These are phyloP conservation scores for Ustilago nuda DNA, from an alignment of 1,284 basidiomycete genomes.

Conservation along the genomic window DNA sequence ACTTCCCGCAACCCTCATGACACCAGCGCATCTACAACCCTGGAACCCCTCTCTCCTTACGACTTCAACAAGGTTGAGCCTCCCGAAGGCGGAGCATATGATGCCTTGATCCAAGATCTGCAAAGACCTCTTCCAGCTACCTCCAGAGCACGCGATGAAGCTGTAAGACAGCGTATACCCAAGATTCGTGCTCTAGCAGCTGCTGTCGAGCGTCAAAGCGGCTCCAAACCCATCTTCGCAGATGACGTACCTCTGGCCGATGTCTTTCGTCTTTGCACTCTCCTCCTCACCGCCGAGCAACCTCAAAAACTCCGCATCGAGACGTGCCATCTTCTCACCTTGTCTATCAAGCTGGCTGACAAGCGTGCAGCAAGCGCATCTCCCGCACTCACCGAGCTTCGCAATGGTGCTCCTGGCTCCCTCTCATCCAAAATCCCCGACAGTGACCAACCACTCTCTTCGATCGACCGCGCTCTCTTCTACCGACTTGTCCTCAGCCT, in stretches of 20 bases:
- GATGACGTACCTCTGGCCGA: constrained; percentile 51
- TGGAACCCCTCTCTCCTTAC: constrained; percentile 45
- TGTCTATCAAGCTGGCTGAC: constrained; percentile 54
- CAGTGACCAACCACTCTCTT: constrained; percentile 56
- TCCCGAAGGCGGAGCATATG: constrained; percentile 34
- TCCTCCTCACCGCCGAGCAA: constrained; percentile 49
- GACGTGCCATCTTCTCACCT: constrained; percentile 48
- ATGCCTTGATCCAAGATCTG: constrained; percentile 38
- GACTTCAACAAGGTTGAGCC: constrained; percentile 34
- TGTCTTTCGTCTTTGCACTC: constrained; percentile 53
- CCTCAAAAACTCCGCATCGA: constrained; percentile 50
- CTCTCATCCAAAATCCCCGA: constrained; percentile 57
- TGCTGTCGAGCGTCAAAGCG: constrained; percentile 46
- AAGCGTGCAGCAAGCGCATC: constrained; percentile 48
- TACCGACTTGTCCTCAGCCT: constrained; percentile 58
- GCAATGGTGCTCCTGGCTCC: constrained; percentile 60
- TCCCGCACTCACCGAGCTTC: constrained; percentile 50
- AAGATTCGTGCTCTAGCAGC: constrained; percentile 46
- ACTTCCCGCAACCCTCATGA: constrained; percentile 30
- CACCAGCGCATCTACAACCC: constrained; percentile 14
- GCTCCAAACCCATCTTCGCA: constrained; percentile 34
- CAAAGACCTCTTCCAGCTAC: constrained; percentile 46
- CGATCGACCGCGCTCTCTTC: constrained; percentile 62
- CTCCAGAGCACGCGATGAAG: constrained; percentile 34
- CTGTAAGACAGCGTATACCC: constrained; percentile 39